Evolutionary conservation across 2,329 filamentous ascomycete genomes (phyloP).

Genomic region (Didymella arachidicola): DNA sequence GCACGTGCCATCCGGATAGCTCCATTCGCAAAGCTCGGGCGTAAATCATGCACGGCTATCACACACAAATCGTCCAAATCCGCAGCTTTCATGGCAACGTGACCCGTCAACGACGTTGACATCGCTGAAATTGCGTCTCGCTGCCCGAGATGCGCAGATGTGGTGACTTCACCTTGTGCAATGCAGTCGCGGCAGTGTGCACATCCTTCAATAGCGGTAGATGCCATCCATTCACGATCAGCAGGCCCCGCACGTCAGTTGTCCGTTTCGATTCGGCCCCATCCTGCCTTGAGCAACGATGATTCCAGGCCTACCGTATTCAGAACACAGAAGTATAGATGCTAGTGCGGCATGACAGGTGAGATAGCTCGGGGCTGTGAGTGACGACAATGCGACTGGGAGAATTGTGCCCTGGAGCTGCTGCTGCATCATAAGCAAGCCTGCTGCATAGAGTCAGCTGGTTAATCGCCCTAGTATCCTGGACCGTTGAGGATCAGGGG

Average conservation of each 20-base stretch:
- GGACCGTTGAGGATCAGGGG: slow-evolving; percentile 18
- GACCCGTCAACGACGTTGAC: slow-evolving; percentile 14
- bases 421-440: slow-evolving; percentile 24
- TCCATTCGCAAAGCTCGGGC: slow-evolving; percentile 12
- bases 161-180: slow-evolving; percentile 6
- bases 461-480: slow-evolving; percentile 24
- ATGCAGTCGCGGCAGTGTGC: slow-evolving; percentile 3
- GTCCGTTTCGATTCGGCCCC: slow-evolving; percentile 3
- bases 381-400: slow-evolving; percentile 26
- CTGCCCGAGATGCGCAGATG: slow-evolving; percentile 7
- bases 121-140: slow-evolving; percentile 3
- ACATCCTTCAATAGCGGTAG: slow-evolving; percentile 3
- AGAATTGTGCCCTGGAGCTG: slow-evolving; percentile 28
- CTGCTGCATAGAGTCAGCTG: slow-evolving; percentile 26
- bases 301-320: slow-evolving; percentile 2
- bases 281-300: slow-evolving; percentile 5
- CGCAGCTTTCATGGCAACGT: slow-evolving; percentile 21
- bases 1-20: slow-evolving; percentile 19
- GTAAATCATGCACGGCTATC: slow-evolving; percentile 37
- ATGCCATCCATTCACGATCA: slow-evolving; percentile 14
- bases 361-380: slow-evolving; percentile 17
- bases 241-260: slow-evolving; percentile 14
- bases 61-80: slow-evolving; percentile 21
- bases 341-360: slow-evolving; percentile 8
- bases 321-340: slow-evolving; percentile 11